A percentile compares a stretch with the other conserved stretches of the same genome.
These are phyloP conservation scores for Amphibolis antarctica DNA, from an alignment of 106 monocot genomes.

Conservation along the genomic window DNA sequence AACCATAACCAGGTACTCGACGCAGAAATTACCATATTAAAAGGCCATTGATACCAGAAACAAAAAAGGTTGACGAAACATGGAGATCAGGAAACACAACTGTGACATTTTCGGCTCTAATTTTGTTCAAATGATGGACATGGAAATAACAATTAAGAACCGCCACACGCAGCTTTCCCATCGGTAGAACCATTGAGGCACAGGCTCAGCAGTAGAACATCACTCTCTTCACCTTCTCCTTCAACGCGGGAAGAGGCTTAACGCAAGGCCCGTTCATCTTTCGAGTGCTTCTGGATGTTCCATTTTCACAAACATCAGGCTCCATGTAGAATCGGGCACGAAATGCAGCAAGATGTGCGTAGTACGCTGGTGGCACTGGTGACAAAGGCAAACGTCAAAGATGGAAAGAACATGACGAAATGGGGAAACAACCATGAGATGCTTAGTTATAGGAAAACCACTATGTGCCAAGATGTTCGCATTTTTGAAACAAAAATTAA, in stretches of 20 bases:
- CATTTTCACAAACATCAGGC: slow-evolving; percentile 24
- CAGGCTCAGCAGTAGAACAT: slow-evolving; percentile 26
- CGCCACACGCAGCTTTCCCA: no score
- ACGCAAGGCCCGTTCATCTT: slow-evolving; percentile 27
- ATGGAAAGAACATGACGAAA: no score
- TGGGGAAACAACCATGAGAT: not conserved
- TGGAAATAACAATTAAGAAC: no score
- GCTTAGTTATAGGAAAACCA: not conserved
- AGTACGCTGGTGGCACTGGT: slow-evolving; percentile 74
- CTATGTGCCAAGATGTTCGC: no score
- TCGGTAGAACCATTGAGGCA: not conserved
- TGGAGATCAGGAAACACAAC: no score
- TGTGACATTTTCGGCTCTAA: no score
- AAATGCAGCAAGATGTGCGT: slow-evolving; percentile 76
- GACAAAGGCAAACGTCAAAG: slow-evolving; percentile 10
- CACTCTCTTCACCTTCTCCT: slow-evolving; percentile 69
- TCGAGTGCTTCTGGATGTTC: slow-evolving; percentile 11
- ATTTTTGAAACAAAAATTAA: no score
- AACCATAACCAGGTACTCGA: no score
- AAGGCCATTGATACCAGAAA: no score
- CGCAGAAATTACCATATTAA: no score
- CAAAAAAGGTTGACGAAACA: no score
- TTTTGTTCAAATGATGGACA: no score
- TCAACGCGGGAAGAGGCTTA: slow-evolving; percentile 58
- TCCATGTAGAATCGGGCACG: slow-evolving; percentile 79